Evolutionary conservation across 768 basidiomycete species (phyloP), one percentile per base, ranked within the genome.

Genomic region (Pseudohyphozyma bogoriensis): DNA sequence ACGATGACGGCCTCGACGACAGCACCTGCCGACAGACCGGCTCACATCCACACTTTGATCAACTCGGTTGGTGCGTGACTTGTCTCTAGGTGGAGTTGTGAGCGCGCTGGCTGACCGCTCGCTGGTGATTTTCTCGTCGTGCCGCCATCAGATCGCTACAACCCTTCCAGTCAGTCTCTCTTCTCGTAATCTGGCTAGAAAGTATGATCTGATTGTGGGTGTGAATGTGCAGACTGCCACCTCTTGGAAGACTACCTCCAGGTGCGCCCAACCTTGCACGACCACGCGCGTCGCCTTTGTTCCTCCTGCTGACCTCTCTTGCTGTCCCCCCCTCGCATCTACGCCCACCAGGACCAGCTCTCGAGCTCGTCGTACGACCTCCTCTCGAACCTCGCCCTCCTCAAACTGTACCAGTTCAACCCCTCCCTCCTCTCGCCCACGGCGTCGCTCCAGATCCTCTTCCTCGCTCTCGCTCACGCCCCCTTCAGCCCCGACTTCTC

Each of bases 101-200:
- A n/a, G n/a, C n/a, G n/a, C n/a, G n/a, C n/a, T n/a, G n/a, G n/a
- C n/a, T n/a, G n/a, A n/a, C n/a, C n/a, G n/a, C n/a, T n/a, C n/a
- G n/a, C n/a, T n/a, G n/a, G n/a, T n/a, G n/a, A n/a, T n/a, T n/a
- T n/a, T n/a, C n/a, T n/a, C n/a, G n/a, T n/a, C n/a, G n/a, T n/a
- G n/a, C n/a, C n/a, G n/a, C n/a, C n/a, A n/a, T n/a, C n/a, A 47
- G 93, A 97, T 78, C 85, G 93, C 60, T 97, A 97, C 76, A 97
- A 96, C 76, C 93, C 93, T 45, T 84, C 85, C 55, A 97, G 64
- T 65, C 16, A 26, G 64, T 51, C 28, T 18, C 31, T 31, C 40
- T 18, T 24, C 35, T 51, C 11, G 35, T 18, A 37, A 18, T 37
- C 37, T n/a, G n/a, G 37, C 37, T 10, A 37, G 11, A 18, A 10